A percentile compares a stretch with the other conserved stretches of the same genome.
Conservation (phyloP, 768 basidiomycete genomes). For the Pilatotrama ljubarskyi region DNA sequence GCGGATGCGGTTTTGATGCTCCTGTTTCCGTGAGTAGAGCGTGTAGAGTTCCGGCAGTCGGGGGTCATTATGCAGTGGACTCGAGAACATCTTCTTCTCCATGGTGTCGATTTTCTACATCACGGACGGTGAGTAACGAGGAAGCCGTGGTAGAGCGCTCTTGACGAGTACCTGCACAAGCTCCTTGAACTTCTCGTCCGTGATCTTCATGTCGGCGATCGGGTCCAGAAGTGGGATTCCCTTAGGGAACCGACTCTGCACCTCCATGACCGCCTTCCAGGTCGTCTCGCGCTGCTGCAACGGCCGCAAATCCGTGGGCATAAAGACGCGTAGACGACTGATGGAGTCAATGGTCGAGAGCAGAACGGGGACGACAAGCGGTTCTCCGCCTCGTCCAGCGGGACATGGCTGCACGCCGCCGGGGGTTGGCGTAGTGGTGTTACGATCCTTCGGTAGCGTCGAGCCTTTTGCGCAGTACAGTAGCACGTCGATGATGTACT, state of each 20-base stretch:
- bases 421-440: conserved; percentile 55
- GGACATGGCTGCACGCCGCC: conserved; percentile 77
- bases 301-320: conserved; percentile 88
- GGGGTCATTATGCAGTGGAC: conserved; percentile 76
- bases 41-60: conserved; percentile 81
- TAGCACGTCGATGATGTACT: conserved; percentile 92
- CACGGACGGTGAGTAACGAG: background rate
- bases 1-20: conserved; percentile 66
- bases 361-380: conserved; percentile 86
- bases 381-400: conserved; percentile 68
- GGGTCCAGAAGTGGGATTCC: conserved; percentile 90
- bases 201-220: conserved; percentile 92
- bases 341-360: conserved; percentile 85
- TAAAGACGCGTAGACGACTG: conserved; percentile 80
- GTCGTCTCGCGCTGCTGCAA: conserved; percentile 75
- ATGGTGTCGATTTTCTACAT: conserved; percentile 85
- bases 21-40: conserved; percentile 74
- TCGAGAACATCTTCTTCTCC: conserved; percentile 82
- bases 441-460: conserved; percentile 57
- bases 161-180: conserved; percentile 66
- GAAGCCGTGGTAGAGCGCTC: background rate
- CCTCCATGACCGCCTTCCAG: conserved; percentile 90
- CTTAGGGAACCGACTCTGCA: conserved; percentile 87
- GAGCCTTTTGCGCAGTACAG: conserved; percentile 74
- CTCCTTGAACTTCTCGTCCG: conserved; percentile 88